phyloP scores from a whole-genome alignment of 306 rosid species.

The Cucumis cinereus region DNA sequence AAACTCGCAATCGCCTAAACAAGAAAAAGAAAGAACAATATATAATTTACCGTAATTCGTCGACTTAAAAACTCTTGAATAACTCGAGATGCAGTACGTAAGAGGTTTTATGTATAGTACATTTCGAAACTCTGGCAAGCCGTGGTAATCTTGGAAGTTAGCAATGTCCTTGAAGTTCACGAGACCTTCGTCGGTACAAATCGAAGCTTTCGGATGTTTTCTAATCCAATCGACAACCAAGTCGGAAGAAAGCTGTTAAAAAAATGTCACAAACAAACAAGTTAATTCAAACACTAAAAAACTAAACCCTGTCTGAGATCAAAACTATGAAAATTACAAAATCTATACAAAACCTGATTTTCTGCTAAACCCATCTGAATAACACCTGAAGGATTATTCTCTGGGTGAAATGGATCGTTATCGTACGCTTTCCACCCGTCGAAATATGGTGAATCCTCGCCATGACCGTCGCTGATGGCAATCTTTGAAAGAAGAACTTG shows the following conservation, averaged over 20 bases:
- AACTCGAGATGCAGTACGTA: neutral
- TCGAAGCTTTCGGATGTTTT: slow-evolving; percentile 61
- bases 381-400: slow-evolving; percentile 54
- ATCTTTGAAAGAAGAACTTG: slow-evolving; percentile 44
- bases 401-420: slow-evolving; percentile 53
- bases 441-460: slow-evolving; percentile 70
- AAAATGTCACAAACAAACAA: neutral
- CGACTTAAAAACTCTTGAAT: neutral
- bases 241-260: slow-evolving; percentile 44
- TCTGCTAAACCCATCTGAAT: slow-evolving; percentile 96
- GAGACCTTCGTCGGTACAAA: slow-evolving; percentile 71
- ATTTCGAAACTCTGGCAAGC: slow-evolving; percentile 52
- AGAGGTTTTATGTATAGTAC: slow-evolving; percentile 11
- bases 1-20: slow-evolving; percentile 67
- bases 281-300: neutral
- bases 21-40: too few relatives aligned
- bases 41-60: neutral
- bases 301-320: neutral
- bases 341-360: slow-evolving; percentile 44
- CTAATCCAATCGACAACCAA: slow-evolving; percentile 53
- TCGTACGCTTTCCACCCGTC: slow-evolving; percentile 92
- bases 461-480: slow-evolving; percentile 62
- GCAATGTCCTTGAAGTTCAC: slow-evolving; percentile 46
- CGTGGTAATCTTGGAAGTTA: slow-evolving; percentile 80
- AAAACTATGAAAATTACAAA: neutral